Percentiles rank a stretch among this genome's conserved stretches.
Conservation (phyloP, 140 eudicot genomes). For the Flaveria floridana region DNA sequence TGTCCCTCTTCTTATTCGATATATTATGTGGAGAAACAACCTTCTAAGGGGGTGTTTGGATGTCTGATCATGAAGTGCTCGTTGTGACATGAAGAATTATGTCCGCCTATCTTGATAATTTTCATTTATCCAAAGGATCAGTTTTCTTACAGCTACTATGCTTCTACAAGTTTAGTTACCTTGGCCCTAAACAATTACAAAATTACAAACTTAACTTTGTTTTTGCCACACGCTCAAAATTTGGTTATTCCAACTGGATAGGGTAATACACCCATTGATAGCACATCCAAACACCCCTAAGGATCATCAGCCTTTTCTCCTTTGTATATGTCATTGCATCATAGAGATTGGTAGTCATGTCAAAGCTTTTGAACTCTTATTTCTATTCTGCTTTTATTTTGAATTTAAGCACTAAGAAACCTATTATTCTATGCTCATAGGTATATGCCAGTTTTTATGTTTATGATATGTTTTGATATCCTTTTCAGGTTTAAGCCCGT, state of each 20-base stretch:
- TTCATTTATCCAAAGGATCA: not conserved
- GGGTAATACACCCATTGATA: not conserved
- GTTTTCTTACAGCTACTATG: not conserved
- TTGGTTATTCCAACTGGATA: conserved; percentile 1
- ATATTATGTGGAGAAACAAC: conserved; percentile 1
- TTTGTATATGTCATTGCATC: too few relatives aligned
- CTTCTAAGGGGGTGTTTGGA: not conserved
- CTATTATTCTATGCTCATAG: not conserved
- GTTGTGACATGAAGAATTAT: not conserved
- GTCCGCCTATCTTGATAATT: not conserved
- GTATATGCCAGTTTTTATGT: not conserved
- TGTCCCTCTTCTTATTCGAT: not conserved
- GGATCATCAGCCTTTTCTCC: conserved; percentile 1
- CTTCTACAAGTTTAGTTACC: not conserved
- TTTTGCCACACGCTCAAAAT: not conserved
- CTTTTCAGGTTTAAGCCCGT: conserved; percentile 77
- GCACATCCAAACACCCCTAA: not conserved
- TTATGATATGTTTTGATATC: conserved; percentile 9
- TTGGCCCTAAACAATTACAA: not conserved
- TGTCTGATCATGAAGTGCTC: not conserved
- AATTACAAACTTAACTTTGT: not conserved
- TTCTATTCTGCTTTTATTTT: not conserved
- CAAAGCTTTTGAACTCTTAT: not conserved
- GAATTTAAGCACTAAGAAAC: not conserved
- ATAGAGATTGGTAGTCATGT: not conserved